Evolutionary conservation across 2,329 filamentous ascomycete species (phyloP), one percentile per base, ranked within the genome.

Genomic region (Beauveria sp.): DNA sequence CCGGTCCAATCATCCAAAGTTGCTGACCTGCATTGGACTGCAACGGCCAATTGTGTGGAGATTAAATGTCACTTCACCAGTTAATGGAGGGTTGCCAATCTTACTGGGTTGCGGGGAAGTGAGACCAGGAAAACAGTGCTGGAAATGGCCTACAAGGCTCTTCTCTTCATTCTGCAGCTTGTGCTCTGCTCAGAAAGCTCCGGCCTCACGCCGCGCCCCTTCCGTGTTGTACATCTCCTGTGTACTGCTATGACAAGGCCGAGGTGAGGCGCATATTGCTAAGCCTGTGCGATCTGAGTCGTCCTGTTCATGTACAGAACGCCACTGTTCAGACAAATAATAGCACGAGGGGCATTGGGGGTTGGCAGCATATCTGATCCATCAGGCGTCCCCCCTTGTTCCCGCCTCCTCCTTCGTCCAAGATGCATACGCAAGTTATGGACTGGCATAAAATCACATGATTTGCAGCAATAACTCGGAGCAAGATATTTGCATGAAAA

Each of bases 21-120:
- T 28, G 18, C 45, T 58, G 55, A 58, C 56, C 34, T 46, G 18
- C 45, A 34, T 16, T 20, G 22, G 18, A 34, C 56, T 59, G 5
- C 46, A 59, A 59, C 56, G 46, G 56, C 46, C 56, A 51, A 43
- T 43, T 59, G 46, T 59, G 56, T 59, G 56, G 56, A 59, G 56
- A 59, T 59, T 40, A 51, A 43, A 31, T 24, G 14, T 42, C 55
- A 40, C 45, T 24, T 48, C 22, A 40, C 26, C 26, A 28, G 26
- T 28, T 8, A 28, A 8, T 34, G 31, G 56, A 43, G 46, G 46
- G 56, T 43, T 50, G 31, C 31, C 43, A 12, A 59, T 59, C 43
- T 59, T 43, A 51, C 56, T 38, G 24, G 34, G 5, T 49, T 38
- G 43, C 31, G 46, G 31, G 57, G 57, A n/a, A 40, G 31, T 42